phyloP scores from a whole-genome alignment of 1,284 basidiomycete species.

The Trichosporon coremiiforme region DNA sequence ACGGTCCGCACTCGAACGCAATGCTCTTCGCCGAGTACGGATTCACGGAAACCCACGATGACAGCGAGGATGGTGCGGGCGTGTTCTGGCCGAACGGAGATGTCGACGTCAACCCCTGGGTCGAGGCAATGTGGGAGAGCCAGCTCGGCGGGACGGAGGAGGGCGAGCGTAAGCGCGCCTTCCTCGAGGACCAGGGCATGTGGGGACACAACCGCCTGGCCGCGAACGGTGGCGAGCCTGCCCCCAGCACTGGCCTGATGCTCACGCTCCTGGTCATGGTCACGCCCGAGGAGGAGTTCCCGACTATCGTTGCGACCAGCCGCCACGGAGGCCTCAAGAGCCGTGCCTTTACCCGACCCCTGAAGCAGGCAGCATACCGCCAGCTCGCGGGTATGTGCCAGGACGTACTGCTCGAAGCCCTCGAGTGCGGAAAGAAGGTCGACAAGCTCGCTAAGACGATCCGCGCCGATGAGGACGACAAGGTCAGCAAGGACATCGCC shows the following conservation, averaged over 20 bases:
- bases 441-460: constrained; percentile 15
- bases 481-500: constrained; percentile 19
- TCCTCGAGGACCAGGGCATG: constrained; percentile 28
- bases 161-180: constrained; percentile 28
- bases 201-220: constrained; percentile 32
- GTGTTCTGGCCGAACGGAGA: constrained; percentile 54
- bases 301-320: constrained; percentile 9
- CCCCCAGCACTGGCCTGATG: constrained; percentile 29
- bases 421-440: constrained; percentile 24
- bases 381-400: constrained; percentile 27
- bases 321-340: constrained; percentile 19
- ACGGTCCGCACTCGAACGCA: constrained; percentile 72
- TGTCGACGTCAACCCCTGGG: constrained; percentile 65
- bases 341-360: constrained; percentile 25
- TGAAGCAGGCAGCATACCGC: constrained; percentile 23
- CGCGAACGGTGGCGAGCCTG: constrained; percentile 31
- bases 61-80: constrained; percentile 37
- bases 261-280: constrained; percentile 27
- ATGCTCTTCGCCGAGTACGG: constrained; percentile 82
- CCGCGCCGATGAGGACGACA: constrained; percentile 3
- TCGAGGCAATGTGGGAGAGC: constrained; percentile 59
- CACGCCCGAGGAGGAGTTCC: constrained; percentile 21
- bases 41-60: constrained; percentile 62
- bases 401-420: constrained; percentile 25
- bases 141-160: constrained; percentile 17